Conservation (phyloP, 2,329 filamentous ascomycete genomes). For the Ophiobolus disseminans region DNA sequence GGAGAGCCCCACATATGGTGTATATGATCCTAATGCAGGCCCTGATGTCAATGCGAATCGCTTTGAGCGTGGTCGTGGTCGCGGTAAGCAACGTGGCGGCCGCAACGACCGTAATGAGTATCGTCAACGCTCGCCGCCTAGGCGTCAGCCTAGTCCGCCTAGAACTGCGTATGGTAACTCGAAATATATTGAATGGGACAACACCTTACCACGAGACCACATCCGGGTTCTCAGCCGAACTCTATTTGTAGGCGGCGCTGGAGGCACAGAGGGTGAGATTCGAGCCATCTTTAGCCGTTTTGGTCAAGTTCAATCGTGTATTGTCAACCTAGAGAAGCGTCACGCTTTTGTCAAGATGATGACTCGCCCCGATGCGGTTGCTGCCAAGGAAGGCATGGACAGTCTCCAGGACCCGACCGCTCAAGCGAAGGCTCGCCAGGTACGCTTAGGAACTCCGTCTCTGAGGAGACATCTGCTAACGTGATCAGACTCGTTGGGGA, state of each 20-base stretch:
- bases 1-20: conserved; percentile 73
- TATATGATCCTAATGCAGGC: conserved; percentile 69
- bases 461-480: conserved; percentile 21
- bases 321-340: conserved; percentile 96
- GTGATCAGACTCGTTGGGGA: conserved; percentile 86
- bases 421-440: conserved; percentile 65
- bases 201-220: conserved; percentile 72
- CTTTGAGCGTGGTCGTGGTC: conserved; percentile 61
- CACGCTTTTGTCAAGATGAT: conserved; percentile 99
- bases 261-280: conserved; percentile 77
- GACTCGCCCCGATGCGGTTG: conserved; percentile 81
- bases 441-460: conserved; percentile 23
- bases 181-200: conserved; percentile 84
- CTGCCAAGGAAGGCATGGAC: conserved; percentile 88
- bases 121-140: conserved; percentile 84
- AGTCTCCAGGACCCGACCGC: conserved; percentile 74
- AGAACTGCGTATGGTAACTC: conserved; percentile 46
- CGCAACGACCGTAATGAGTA: conserved; percentile 66
- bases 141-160: conserved; percentile 65
- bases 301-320: conserved; percentile 93
- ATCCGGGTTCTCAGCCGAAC: conserved; percentile 91
- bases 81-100: conserved; percentile 53
- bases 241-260: conserved; percentile 92
- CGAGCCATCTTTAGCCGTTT: conserved; percentile 80
- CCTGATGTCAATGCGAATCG: conserved; percentile 65